Evolutionary conservation across 1,284 basidiomycete species (phyloP).

Genomic region (Golubevia sp.): DNA sequence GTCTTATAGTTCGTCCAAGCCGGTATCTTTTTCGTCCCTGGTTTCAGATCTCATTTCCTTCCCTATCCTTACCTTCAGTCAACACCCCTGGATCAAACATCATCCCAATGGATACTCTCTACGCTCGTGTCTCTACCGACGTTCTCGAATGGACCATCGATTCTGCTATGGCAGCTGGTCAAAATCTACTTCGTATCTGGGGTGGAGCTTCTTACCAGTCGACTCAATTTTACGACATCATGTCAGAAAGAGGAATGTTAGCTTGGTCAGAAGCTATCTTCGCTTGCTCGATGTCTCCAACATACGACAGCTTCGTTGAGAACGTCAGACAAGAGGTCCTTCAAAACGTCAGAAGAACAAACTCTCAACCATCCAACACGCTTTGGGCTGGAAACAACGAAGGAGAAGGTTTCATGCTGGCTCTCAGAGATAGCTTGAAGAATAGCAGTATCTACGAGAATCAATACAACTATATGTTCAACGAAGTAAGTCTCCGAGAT

Average conservation of each 20-base stretch:
- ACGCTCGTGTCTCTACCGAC: conserved; percentile 14
- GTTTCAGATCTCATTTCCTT: not conserved
- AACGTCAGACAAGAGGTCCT: conserved; percentile 20
- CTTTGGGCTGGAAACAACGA: conserved; percentile 36
- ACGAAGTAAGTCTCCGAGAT: conserved; percentile 17
- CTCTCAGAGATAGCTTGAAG: conserved; percentile 8
- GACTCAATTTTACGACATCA: conserved; percentile 15
- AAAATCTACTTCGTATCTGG: conserved; percentile 36
- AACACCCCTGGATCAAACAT: conserved; percentile 29
- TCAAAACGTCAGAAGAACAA: conserved; percentile 15
- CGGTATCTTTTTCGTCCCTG: not conserved
- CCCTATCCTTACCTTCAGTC: conserved; percentile 2
- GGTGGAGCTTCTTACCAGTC: conserved; percentile 32
- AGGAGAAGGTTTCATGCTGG: conserved; percentile 28
- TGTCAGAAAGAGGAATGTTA: conserved; percentile 27
- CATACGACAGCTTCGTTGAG: conserved; percentile 59
- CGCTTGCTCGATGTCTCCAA: conserved; percentile 69
- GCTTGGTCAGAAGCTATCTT: conserved; percentile 64
- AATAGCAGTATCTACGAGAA: conserved; percentile 15
- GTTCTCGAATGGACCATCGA: conserved; percentile 20
- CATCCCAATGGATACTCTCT: conserved; percentile 32
- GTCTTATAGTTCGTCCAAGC: not conserved
- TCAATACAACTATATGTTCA: conserved; percentile 29
- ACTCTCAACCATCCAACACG: conserved; percentile 18
- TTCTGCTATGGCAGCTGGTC: conserved; percentile 10